Base-by-base conservation (phyloP, 371 early-diverging fungal species). In the Amoeboaphelidium protococcarum region DNA sequence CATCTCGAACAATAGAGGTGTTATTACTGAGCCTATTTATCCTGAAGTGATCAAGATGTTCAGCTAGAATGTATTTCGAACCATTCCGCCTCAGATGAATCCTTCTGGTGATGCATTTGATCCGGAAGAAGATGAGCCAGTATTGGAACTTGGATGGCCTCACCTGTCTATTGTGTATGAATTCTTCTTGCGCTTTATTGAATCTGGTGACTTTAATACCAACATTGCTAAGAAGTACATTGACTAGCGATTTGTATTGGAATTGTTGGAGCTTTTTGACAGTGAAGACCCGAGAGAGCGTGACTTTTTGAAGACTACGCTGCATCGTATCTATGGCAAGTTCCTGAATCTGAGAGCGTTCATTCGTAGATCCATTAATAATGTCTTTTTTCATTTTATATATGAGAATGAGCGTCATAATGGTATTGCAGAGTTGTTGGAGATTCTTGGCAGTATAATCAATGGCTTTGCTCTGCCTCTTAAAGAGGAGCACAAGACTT, bases 51-150 rank as follows among this genome's bases (percentile, higher is more conserved):
- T 90, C 53, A 72, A 67, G 47, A 88, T 92, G 95, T 82, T 87
- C 66, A 64, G 82, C 41, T 60, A 72, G 10, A 94, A 94, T 63
- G 65, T 91, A 26, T 91, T 94, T 62, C 70, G 95, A 42, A 78
- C 89, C 1, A 80, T 92, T 23, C 85, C 92, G 0, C 91, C 95
- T 2, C 85, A 80, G 57, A 74, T 79, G 25, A 81, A 83, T 54
- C 78, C 82, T 16, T 69, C 70, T 13, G 87, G 83, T 40, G 91
- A 90, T 51, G 87, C 82, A 0, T 91, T 80, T 55, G 96, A 95
- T 61, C 90, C 91, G 2, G 96, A 95, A 55, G 96, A 95, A 56
- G 96, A 95, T 57, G 96, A 95, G 58, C 91, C 91, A 2, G 80
- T 84, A 1, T 63, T 88, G 40, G 96, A 95, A 60, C 58, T 76